Conservation (phyloP, 2,329 filamentous ascomycete genomes). For the Endocalyx cinctus region DNA sequence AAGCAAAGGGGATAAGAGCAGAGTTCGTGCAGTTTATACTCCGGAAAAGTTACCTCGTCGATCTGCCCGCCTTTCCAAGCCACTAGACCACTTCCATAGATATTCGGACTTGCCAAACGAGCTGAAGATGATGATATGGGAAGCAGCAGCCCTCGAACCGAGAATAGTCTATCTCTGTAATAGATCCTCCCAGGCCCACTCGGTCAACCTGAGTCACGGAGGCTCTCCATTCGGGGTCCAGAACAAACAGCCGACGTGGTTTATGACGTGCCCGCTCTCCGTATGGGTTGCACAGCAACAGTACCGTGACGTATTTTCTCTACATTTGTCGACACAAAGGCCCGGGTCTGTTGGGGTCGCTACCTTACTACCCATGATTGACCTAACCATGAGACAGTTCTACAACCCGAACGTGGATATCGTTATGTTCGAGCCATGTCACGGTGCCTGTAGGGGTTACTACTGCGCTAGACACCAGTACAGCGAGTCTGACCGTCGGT, state of each 20-base stretch:
- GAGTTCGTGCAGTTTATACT: background rate
- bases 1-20: background rate
- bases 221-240: slow-evolving; percentile 13
- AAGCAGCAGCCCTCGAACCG: slow-evolving; percentile 19
- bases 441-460: slow-evolving; percentile 21
- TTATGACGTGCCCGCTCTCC: slow-evolving; percentile 17
- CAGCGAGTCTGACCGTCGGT: slow-evolving; percentile 17
- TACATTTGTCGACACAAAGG: slow-evolving; percentile 2
- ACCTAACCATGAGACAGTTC: slow-evolving; percentile 11
- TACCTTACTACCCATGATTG: too few species aligned
- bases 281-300: slow-evolving; percentile 13
- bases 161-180: slow-evolving; percentile 26
- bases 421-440: slow-evolving; percentile 26
- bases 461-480: slow-evolving; percentile 25
- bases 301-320: slow-evolving; percentile 21
- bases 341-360: too few species aligned
- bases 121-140: slow-evolving; percentile 26
- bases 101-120: slow-evolving; percentile 21
- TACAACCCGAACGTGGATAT: slow-evolving; percentile 21
- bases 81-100: slow-evolving; percentile 22
- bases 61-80: slow-evolving; percentile 22
- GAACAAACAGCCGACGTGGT: slow-evolving; percentile 21
- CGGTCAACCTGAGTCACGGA: too few species aligned
- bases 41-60: slow-evolving; percentile 14
- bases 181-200: too few species aligned